Evolutionary conservation across 2,329 filamentous ascomycete species (phyloP).

Genomic region (Ascosphaera aggregata): DNA sequence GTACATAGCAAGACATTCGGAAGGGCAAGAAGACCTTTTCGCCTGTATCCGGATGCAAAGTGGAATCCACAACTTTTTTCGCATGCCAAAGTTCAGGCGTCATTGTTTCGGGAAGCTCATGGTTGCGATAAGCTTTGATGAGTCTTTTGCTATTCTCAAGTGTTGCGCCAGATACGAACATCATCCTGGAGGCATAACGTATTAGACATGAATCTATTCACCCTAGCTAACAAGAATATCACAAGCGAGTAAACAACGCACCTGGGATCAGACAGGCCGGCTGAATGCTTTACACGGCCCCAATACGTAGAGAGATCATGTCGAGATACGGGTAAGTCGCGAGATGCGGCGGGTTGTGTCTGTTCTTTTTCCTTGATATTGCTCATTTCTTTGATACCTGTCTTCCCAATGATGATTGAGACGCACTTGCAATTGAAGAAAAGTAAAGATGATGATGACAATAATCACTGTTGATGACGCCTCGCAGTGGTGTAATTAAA

Average conservation of each 20-base stretch:
- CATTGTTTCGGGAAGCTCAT: conserved; percentile 48
- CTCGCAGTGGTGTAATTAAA: too few species aligned
- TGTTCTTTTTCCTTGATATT: conserved; percentile 8
- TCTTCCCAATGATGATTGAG: conserved; percentile 3
- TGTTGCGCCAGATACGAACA: conserved; percentile 54
- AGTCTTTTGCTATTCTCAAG: conserved; percentile 71
- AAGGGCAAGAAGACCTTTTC: conserved; percentile 83
- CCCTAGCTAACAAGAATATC: background rate
- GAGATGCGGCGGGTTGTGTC: conserved; percentile 13
- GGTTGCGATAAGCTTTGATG: conserved; percentile 68
- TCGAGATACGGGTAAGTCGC: conserved; percentile 75
- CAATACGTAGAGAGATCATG: conserved; percentile 87
- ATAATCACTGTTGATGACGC: too few species aligned
- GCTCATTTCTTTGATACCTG: conserved; percentile 4
- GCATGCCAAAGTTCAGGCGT: conserved; percentile 79
- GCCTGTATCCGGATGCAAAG: conserved; percentile 86
- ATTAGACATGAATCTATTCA: conserved; percentile 1
- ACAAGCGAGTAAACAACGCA: conserved; percentile 27
- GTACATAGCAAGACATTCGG: conserved; percentile 87
- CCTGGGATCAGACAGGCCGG: conserved; percentile 85
- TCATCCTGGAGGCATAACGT: conserved; percentile 35
- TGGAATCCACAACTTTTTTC: conserved; percentile 95
- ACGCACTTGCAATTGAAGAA: background rate
- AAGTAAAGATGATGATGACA: too few species aligned
- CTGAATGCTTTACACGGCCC: conserved; percentile 78